Percentiles rank a stretch among this genome's conserved stretches.
Conservation (phyloP, 495 filamentous ascomycete species). For the Penicillium argentinense region DNA sequence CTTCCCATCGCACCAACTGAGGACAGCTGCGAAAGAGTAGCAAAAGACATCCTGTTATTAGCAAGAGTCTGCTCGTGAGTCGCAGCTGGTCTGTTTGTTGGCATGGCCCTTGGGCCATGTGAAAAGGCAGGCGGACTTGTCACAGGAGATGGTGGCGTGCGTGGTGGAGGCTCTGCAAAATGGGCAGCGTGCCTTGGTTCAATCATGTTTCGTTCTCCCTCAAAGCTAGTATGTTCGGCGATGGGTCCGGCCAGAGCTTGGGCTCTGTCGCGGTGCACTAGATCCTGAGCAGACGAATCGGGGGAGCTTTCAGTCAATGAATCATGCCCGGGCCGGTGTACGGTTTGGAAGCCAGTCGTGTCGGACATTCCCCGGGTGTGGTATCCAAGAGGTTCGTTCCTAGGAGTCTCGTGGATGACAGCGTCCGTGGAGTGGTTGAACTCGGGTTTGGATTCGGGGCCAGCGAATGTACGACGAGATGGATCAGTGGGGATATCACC, state of each 20-base stretch:
- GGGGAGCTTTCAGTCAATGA: slow-evolving; percentile 34
- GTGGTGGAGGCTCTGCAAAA: slow-evolving; percentile 51
- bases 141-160: slow-evolving; percentile 70
- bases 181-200: slow-evolving; percentile 22
- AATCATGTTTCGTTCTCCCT: slow-evolving; percentile 50
- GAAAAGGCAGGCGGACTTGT: slow-evolving; percentile 72
- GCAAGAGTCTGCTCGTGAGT: slow-evolving; percentile 73
- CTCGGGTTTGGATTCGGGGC: slow-evolving; percentile 48
- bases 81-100: slow-evolving; percentile 64
- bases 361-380: slow-evolving; percentile 61
- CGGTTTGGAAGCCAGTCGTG: slow-evolving; percentile 31
- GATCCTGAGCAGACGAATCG: slow-evolving; percentile 41
- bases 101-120: slow-evolving; percentile 66
- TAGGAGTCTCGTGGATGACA: slow-evolving; percentile 30
- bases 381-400: slow-evolving; percentile 32
- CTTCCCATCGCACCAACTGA: slow-evolving; percentile 56
- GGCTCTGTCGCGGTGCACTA: slow-evolving; percentile 29
- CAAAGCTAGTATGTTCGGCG: slow-evolving; percentile 57
- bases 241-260: slow-evolving; percentile 24
- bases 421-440: slow-evolving; percentile 42
- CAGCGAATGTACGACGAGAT: slow-evolving; percentile 44
- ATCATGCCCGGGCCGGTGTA: slow-evolving; percentile 17
- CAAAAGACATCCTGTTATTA: slow-evolving; percentile 76
- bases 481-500: slow-evolving; percentile 35
- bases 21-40: slow-evolving; percentile 74